Evolutionary conservation across 257 asterid species (phyloP).

Genomic region (Solanum lignicaule): DNA sequence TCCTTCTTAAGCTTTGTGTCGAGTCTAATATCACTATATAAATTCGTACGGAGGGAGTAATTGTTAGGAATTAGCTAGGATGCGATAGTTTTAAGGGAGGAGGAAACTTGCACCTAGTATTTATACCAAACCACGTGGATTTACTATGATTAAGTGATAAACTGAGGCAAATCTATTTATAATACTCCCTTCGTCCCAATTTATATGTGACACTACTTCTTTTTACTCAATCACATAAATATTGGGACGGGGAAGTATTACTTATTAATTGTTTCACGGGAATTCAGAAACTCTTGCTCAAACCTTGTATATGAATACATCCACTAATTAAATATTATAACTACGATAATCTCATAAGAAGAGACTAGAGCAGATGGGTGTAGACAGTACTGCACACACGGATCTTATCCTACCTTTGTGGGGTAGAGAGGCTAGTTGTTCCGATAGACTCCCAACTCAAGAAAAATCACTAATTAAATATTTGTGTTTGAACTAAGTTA

Average conservation of each 20-base stretch:
- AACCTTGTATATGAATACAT: neutral
- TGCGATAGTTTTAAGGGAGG: neutral
- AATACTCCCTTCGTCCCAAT: neutral
- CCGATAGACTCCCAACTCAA: neutral
- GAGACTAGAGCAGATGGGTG: too few species aligned
- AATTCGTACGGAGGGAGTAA: neutral
- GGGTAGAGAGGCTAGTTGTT: neutral
- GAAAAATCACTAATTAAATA: neutral
- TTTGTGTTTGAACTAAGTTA: neutral
- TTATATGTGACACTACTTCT: neutral
- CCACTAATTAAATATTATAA: too few species aligned
- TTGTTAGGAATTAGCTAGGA: neutral
- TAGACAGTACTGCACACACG: neutral
- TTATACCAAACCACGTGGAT: neutral
- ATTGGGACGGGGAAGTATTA: neutral
- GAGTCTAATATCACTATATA: neutral
- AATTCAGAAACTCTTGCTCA: neutral
- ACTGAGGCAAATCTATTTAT: neutral
- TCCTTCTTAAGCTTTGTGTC: neutral
- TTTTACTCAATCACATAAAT: neutral
- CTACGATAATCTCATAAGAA: neutral
- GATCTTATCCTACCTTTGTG: neutral
- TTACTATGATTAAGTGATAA: neutral
- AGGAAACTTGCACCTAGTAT: neutral
- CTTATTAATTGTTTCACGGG: neutral